Percentiles rank a stretch among this genome's conserved stretches.
Evolutionary conservation across 768 basidiomycete species (phyloP).

Genomic region (Russula sp.): DNA sequence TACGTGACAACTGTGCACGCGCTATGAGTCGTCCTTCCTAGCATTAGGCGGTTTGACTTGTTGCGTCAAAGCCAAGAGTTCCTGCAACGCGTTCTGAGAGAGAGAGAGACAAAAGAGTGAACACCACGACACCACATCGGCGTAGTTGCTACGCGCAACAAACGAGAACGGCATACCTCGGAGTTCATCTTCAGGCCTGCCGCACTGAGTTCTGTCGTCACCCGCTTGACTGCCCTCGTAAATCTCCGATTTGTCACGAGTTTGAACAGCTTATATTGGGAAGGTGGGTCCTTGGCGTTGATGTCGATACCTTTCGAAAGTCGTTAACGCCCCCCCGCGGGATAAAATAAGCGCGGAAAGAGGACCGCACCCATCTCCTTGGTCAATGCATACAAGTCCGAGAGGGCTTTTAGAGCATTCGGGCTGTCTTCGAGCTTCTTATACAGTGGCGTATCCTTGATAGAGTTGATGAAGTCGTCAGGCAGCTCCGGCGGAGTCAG

Average conservation of each 20-base stretch:
- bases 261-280: slow-evolving; percentile 46
- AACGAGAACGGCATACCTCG: slow-evolving; percentile 36
- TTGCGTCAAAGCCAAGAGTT: slow-evolving; percentile 32
- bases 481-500: slow-evolving; percentile 31
- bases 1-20: background rate
- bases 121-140: background rate
- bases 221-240: slow-evolving; percentile 37
- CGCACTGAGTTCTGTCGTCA: slow-evolving; percentile 45
- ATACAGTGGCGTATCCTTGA: slow-evolving; percentile 40
- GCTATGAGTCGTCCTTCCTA: slow-evolving; percentile 13
- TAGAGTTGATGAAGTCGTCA: slow-evolving; percentile 32
- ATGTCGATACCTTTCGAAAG: slow-evolving; percentile 40
- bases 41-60: background rate
- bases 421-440: slow-evolving; percentile 44
- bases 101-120: background rate
- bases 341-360: no score
- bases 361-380: slow-evolving; percentile 39
- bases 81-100: slow-evolving; percentile 41
- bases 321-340: background rate
- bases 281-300: slow-evolving; percentile 37
- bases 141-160: background rate
- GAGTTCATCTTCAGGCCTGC: slow-evolving; percentile 54
- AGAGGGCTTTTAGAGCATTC: slow-evolving; percentile 42
- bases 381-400: slow-evolving; percentile 38
- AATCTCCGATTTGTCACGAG: slow-evolving; percentile 49